phyloP scores from a whole-genome alignment of 169 alveolate species.

The Eimeria maxima region DNA sequence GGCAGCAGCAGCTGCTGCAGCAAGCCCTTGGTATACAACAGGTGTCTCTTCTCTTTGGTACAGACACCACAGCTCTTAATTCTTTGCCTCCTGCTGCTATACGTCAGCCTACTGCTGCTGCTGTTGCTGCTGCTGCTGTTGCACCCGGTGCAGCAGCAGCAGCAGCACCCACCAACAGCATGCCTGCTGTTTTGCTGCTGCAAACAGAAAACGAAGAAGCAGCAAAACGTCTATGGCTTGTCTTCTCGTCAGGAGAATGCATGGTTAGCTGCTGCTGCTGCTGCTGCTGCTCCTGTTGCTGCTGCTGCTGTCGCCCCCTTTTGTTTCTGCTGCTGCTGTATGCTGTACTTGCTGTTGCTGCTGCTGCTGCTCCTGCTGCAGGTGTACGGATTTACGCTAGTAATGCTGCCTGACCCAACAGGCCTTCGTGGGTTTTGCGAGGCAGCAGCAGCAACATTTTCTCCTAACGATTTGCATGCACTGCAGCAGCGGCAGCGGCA shows the following conservation, averaged over 20 bases:
- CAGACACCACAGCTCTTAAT: not conserved
- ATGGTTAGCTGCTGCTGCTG: conserved; percentile 34
- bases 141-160: not conserved
- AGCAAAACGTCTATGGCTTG: conserved; percentile 53
- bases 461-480: not conserved
- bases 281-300: not conserved
- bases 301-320: not conserved
- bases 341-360: conserved; percentile 41
- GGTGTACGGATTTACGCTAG: conserved; percentile 1
- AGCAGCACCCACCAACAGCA: not conserved
- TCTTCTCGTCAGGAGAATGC: conserved; percentile 40
- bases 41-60: not conserved
- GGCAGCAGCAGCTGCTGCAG: conserved; percentile 49
- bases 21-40: not conserved
- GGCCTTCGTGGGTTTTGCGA: not conserved
- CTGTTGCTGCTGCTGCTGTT: conserved; percentile 42
- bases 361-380: conserved; percentile 20
- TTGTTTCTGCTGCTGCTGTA: not conserved
- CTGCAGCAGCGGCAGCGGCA: conserved; percentile 3
- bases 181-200: conserved; percentile 45
- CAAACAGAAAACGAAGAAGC: conserved; percentile 3
- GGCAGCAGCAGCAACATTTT: conserved; percentile 31
- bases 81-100: not conserved
- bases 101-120: not conserved
- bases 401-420: not conserved